A percentile compares a stretch with the other conserved stretches of the same genome.
phyloP scores from a whole-genome alignment of 345 rosid species.

The Mercurialis annua region DNA sequence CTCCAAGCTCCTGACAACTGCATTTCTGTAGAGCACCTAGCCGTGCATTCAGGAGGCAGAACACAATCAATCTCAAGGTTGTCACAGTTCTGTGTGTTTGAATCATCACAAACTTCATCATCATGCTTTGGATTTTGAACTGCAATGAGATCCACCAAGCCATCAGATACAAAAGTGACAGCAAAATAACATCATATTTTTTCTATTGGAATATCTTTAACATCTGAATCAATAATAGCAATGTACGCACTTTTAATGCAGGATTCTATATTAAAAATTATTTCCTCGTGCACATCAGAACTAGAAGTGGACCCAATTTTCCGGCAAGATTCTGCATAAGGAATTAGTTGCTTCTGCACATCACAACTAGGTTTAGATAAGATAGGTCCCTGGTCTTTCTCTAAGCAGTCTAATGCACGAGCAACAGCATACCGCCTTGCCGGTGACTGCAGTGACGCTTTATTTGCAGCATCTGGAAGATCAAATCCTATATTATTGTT shows the following conservation, averaged over 20 bases:
- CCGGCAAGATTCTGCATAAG: slow-evolving; percentile 27
- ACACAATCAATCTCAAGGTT: slow-evolving; percentile 32
- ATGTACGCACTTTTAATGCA: slow-evolving; percentile 32
- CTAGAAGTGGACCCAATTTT: slow-evolving; percentile 34
- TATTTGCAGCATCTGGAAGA: slow-evolving; percentile 34
- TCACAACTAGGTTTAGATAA: slow-evolving; percentile 31
- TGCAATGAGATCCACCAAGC: slow-evolving; percentile 27
- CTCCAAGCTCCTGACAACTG: slow-evolving; percentile 40
- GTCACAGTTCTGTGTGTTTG: slow-evolving; percentile 33
- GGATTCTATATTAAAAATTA: slow-evolving; percentile 29
- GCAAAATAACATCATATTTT: slow-evolving; percentile 35
- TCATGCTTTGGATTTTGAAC: slow-evolving; percentile 27
- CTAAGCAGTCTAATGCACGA: slow-evolving; percentile 23
- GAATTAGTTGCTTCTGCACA: slow-evolving; percentile 32
- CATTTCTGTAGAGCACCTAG: slow-evolving; percentile 38
- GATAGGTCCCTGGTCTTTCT: slow-evolving; percentile 30
- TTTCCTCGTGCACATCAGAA: slow-evolving; percentile 33
- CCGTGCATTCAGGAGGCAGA: slow-evolving; percentile 27
- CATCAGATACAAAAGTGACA: slow-evolving; percentile 38
- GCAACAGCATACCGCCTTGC: slow-evolving; percentile 18
- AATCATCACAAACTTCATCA: slow-evolving; percentile 39
- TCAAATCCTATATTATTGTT: slow-evolving; percentile 25
- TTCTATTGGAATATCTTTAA: slow-evolving; percentile 33
- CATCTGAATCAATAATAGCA: slow-evolving; percentile 33
- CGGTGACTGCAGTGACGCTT: slow-evolving; percentile 28